phyloP scores from a whole-genome alignment of 1,284 basidiomycete species.

The Tilletia walkeri region DNA sequence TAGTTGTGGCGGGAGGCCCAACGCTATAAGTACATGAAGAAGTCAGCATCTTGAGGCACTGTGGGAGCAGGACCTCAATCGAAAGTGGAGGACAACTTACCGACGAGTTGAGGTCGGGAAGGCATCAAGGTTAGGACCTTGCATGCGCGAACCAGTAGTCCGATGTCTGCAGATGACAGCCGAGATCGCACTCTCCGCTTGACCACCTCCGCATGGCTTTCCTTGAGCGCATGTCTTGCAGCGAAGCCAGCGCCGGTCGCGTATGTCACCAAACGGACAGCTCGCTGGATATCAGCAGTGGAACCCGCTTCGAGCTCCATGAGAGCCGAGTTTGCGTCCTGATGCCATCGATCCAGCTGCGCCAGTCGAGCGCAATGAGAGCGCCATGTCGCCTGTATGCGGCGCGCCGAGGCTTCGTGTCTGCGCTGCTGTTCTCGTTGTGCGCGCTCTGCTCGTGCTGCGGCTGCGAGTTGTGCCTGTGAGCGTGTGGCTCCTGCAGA shows the following conservation, averaged over 20 bases:
- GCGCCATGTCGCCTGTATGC: conserved; percentile 16
- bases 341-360: background rate
- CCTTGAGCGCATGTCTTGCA: background rate
- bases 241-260: conserved; percentile 5
- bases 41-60: background rate
- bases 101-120: background rate
- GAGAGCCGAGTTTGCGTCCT: background rate
- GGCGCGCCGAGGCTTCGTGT: conserved; percentile 4
- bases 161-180: background rate
- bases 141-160: background rate
- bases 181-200: background rate
- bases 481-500: conserved; percentile 18
- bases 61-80: background rate
- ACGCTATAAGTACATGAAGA: background rate
- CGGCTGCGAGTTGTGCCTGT: conserved; percentile 15
- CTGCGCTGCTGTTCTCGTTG: conserved; percentile 16
- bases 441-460: conserved; percentile 13
- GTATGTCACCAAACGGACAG: background rate
- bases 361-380: background rate
- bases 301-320: background rate
- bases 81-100: background rate
- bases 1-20: background rate
- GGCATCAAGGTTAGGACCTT: background rate
- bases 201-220: background rate
- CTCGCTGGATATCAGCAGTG: background rate